A percentile compares a stretch with the other conserved stretches of the same genome.
These are phyloP conservation scores for Suillus discolor DNA, from an alignment of 768 basidiomycete species.

Conservation along the genomic window DNA sequence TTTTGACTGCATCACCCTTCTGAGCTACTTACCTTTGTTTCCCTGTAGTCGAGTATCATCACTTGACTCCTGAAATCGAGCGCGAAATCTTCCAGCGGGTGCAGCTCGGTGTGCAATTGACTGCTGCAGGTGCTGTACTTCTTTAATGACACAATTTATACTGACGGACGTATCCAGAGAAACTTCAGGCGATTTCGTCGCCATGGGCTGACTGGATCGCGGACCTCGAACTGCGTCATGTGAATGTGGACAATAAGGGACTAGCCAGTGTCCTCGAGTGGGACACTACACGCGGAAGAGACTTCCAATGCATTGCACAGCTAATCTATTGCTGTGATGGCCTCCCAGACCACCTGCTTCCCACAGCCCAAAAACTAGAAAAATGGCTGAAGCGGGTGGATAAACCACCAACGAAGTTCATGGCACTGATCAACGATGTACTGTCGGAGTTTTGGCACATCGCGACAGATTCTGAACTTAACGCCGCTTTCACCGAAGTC, in stretches of 20 bases:
- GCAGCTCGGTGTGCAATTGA: conserved; percentile 76
- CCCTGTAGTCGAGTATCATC: conserved; percentile 64
- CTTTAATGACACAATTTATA: neutral
- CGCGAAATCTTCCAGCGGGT: conserved; percentile 85
- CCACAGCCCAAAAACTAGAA: conserved; percentile 59
- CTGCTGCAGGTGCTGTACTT: conserved; percentile 58
- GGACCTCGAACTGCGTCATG: conserved; percentile 56
- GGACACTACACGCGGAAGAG: conserved; percentile 70
- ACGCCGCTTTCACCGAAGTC: conserved; percentile 54
- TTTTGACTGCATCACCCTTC: neutral
- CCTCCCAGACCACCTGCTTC: conserved; percentile 46
- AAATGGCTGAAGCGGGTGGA: conserved; percentile 40
- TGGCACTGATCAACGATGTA: conserved; percentile 52
- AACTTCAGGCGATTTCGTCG: conserved; percentile 76
- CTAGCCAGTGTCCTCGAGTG: conserved; percentile 58
- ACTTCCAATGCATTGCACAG: conserved; percentile 75
- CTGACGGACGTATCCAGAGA: conserved; percentile 50
- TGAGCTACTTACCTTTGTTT: neutral
- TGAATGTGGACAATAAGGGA: conserved; percentile 55
- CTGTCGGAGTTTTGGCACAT: conserved; percentile 58
- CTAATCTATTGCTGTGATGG: conserved; percentile 68
- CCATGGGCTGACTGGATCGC: conserved; percentile 70
- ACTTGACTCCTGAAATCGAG: conserved; percentile 56
- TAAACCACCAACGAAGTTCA: conserved; percentile 50
- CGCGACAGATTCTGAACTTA: conserved; percentile 42